Evolutionary conservation across 2,329 filamentous ascomycete species (phyloP).

Genomic region (Venturia carpophila): DNA sequence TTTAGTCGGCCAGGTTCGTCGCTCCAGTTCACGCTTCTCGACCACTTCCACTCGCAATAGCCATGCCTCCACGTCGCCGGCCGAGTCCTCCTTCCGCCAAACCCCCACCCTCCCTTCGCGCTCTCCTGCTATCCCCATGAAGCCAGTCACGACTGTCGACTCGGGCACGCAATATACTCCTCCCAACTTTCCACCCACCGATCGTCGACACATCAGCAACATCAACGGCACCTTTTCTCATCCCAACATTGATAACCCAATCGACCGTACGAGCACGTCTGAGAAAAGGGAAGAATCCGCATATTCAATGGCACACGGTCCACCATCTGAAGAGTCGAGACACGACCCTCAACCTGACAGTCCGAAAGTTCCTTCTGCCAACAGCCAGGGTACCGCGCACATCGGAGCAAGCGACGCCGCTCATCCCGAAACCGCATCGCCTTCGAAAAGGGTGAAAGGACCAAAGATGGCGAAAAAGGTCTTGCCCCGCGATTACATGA

Average conservation of each 20-base stretch:
- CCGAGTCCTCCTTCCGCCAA: not conserved
- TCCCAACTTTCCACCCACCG: conserved; percentile 39
- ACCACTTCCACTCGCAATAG: conserved; percentile 9
- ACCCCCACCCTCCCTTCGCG: conserved; percentile 24
- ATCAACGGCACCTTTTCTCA: not conserved
- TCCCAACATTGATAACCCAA: not conserved
- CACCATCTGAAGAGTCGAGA: not conserved
- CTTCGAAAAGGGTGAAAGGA: conserved; percentile 40
- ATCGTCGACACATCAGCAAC: not conserved
- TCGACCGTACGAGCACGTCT: not conserved
- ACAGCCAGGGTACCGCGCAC: not conserved
- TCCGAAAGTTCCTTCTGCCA: not conserved
- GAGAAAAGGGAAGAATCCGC: not conserved
- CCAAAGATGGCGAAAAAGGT: conserved; percentile 43
- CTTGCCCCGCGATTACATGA: conserved; percentile 70
- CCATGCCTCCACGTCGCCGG: conserved; percentile 11
- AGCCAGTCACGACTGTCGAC: conserved; percentile 38
- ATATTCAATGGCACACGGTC: not conserved
- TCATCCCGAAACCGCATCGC: conserved; percentile 15
- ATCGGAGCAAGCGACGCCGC: not conserved
- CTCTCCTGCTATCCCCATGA: conserved; percentile 18
- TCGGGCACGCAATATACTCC: conserved; percentile 49
- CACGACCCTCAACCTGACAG: not conserved
- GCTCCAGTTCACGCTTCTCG: conserved; percentile 1
- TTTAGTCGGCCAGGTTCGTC: not conserved